phyloP scores from a whole-genome alignment of 2,329 filamentous ascomycete genomes.

The Acrodontium crateriforme region DNA sequence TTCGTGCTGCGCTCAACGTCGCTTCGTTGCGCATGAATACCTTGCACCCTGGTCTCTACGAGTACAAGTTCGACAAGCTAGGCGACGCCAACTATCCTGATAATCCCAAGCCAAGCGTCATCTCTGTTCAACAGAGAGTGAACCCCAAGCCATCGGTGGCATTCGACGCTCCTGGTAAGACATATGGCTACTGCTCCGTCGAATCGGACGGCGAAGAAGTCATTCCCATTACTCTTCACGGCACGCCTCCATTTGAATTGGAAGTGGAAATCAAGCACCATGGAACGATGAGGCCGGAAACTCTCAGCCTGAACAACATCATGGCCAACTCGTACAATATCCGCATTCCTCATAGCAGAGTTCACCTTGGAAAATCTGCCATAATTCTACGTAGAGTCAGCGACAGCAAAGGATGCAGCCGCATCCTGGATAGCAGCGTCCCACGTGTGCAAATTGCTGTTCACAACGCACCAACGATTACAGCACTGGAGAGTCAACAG shows the following conservation, averaged over 20 bases:
- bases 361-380: conserved; percentile 79
- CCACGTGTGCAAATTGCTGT: conserved; percentile 82
- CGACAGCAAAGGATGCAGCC: conserved; percentile 75
- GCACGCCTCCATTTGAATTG: conserved; percentile 73
- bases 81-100: conserved; percentile 77
- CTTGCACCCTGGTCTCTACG: conserved; percentile 64
- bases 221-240: conserved; percentile 75
- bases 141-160: conserved; percentile 68
- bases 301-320: conserved; percentile 70
- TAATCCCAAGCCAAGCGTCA: conserved; percentile 47
- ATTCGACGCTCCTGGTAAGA: conserved; percentile 77
- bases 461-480: conserved; percentile 83
- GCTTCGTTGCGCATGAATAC: conserved; percentile 80
- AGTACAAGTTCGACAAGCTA: conserved; percentile 72
- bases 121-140: conserved; percentile 69
- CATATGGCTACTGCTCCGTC: conserved; percentile 88
- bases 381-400: conserved; percentile 81
- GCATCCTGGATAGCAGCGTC: conserved; percentile 49
- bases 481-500: conserved; percentile 65
- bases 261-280: conserved; percentile 92
- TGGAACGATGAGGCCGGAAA: conserved; percentile 63
- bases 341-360: conserved; percentile 67
- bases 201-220: conserved; percentile 65
- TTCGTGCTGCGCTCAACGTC: conserved; percentile 63
- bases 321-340: conserved; percentile 61